Percentiles rank a stretch among this genome's conserved stretches.
Evolutionary conservation across 805 yeast genomes (phyloP).

Genomic region (Candida nemodendra): DNA sequence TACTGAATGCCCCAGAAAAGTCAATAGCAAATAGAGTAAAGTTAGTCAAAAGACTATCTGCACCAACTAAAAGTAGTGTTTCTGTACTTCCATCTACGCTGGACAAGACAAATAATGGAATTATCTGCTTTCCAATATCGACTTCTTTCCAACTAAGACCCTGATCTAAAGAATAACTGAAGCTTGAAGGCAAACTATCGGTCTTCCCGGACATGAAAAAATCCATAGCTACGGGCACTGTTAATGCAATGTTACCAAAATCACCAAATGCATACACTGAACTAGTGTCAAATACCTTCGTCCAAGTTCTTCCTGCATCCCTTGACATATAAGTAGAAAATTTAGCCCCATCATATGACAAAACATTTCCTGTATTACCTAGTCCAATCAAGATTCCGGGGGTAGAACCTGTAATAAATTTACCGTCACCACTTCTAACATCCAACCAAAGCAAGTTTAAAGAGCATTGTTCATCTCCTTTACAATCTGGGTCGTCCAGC

Average conservation of each 20-base stretch:
- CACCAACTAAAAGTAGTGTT: constrained; percentile 53
- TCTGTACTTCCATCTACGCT: constrained; percentile 70
- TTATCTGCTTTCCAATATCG: constrained; percentile 41
- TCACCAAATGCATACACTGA: constrained; percentile 66
- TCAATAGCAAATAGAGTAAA: constrained; percentile 43
- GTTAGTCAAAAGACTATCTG: constrained; percentile 17
- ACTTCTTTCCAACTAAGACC: constrained; percentile 63
- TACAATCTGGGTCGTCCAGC: constrained; percentile 44
- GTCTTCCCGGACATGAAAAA: constrained; percentile 25
- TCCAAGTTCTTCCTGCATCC: constrained; percentile 81
- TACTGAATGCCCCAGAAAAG: constrained; percentile 53
- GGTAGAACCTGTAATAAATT: constrained; percentile 48
- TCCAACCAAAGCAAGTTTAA: constrained; percentile 38
- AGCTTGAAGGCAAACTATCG: constrained; percentile 28
- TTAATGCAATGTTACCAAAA: constrained; percentile 69
- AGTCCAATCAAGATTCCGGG: constrained; percentile 60
- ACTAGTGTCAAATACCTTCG: constrained; percentile 49
- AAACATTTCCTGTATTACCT: constrained; percentile 74
- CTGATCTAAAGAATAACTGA: constrained; percentile 64
- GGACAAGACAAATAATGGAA: constrained; percentile 33
- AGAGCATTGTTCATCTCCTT: constrained; percentile 47
- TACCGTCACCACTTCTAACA: constrained; percentile 41
- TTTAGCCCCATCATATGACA: constrained; percentile 31
- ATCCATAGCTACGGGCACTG: constrained; percentile 42
- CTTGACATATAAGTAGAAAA: constrained; percentile 58